These are phyloP conservation scores for Erythrophleum fordii DNA, from an alignment of 306 rosid genomes.

Conservation along the genomic window DNA sequence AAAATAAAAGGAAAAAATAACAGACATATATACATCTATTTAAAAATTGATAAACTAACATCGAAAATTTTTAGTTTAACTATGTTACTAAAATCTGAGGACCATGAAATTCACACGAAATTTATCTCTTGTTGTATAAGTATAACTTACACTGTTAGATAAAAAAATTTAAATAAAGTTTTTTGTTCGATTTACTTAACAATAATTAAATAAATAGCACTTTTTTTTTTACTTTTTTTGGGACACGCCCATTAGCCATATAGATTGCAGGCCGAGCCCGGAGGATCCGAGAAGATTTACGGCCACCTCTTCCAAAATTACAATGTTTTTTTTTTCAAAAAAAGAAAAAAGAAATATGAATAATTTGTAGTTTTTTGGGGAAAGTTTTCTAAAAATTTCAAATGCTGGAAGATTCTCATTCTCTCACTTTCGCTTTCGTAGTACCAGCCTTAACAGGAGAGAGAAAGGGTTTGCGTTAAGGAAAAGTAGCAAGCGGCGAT, in stretches of 20 bases:
- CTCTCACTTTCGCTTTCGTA: slow-evolving; percentile 40
- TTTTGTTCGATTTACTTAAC: neutral
- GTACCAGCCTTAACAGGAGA: slow-evolving; percentile 25
- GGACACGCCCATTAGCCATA: neutral
- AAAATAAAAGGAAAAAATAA: too few relatives aligned
- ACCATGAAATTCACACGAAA: too few relatives aligned
- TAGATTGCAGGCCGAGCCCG: slow-evolving; percentile 46
- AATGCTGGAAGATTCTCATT: slow-evolving; percentile 28
- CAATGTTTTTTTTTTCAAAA: neutral
- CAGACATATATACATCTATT: too few relatives aligned
- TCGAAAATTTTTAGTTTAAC: too few relatives aligned
- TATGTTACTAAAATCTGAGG: too few relatives aligned
- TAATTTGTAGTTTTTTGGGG: neutral
- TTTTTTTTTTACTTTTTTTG: neutral
- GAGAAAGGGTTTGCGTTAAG: slow-evolving; percentile 42
- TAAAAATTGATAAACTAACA: too few relatives aligned
- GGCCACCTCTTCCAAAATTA: slow-evolving; percentile 16
- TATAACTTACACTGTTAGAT: too few relatives aligned
- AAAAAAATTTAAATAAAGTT: neutral
- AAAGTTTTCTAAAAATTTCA: neutral
- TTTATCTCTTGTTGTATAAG: too few relatives aligned
- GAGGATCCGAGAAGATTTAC: slow-evolving; percentile 29
- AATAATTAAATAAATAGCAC: neutral
- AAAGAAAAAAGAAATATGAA: neutral
- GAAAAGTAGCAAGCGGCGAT: slow-evolving; percentile 23